Evolutionary conservation across 2,329 filamentous ascomycete species (phyloP).

Genomic region (Diaporthe sp.): DNA sequence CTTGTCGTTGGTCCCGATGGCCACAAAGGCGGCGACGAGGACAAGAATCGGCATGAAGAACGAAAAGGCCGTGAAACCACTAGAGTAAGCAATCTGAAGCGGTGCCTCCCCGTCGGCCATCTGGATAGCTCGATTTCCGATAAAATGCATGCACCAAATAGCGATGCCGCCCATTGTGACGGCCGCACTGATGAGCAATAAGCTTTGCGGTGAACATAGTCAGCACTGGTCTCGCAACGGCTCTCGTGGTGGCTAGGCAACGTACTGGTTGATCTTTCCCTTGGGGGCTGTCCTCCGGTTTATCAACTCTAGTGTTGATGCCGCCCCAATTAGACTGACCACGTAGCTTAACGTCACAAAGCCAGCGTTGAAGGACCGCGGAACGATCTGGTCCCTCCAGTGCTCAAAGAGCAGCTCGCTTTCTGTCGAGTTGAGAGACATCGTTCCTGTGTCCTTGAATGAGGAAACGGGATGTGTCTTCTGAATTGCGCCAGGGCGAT

Average conservation of each 20-base stretch:
- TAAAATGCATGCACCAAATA: slow-evolving; percentile 86
- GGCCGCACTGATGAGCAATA: slow-evolving; percentile 73
- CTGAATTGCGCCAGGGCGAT: neutral
- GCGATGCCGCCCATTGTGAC: slow-evolving; percentile 80
- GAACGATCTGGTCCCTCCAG: slow-evolving; percentile 61
- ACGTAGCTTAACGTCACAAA: slow-evolving; percentile 81
- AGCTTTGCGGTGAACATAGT: slow-evolving; percentile 53
- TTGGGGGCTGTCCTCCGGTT: slow-evolving; percentile 79
- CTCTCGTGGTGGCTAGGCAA: neutral
- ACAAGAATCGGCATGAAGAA: slow-evolving; percentile 85
- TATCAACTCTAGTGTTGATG: slow-evolving; percentile 85
- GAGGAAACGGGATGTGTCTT: neutral
- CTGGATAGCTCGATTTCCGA: slow-evolving; percentile 83
- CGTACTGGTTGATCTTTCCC: slow-evolving; percentile 77
- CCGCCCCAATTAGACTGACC: slow-evolving; percentile 82
- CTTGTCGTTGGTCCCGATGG: slow-evolving; percentile 69
- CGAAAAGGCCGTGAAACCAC: slow-evolving; percentile 79
- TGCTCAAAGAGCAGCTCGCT: slow-evolving; percentile 48
- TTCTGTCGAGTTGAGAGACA: slow-evolving; percentile 24
- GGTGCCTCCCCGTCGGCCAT: slow-evolving; percentile 72
- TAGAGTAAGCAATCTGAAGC: slow-evolving; percentile 80
- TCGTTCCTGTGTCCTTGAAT: neutral
- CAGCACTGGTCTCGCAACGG: neutral
- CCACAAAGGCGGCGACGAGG: slow-evolving; percentile 78
- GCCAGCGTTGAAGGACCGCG: slow-evolving; percentile 65